A percentile compares a stretch with the other conserved stretches of the same genome.
These are phyloP conservation scores for Helotiales sp. DNA, from an alignment of 2,329 filamentous ascomycete genomes.

Conservation along the genomic window DNA sequence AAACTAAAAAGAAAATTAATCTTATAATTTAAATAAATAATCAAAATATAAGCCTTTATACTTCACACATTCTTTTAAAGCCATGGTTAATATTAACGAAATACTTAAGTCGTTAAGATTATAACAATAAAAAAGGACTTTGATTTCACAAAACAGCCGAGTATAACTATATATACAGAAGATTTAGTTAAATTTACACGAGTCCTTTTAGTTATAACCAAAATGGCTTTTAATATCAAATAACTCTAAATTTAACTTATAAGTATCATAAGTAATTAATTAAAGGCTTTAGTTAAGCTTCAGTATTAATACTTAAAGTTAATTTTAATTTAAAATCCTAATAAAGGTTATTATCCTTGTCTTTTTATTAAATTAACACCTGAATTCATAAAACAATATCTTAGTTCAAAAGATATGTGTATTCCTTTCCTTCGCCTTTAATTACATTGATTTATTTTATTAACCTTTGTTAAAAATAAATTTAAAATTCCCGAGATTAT, in stretches of 20 bases:
- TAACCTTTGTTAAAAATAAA: too few relatives aligned
- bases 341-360: neutral
- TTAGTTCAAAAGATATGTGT: too few relatives aligned
- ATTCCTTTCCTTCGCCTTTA: too few relatives aligned
- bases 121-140: neutral
- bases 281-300: neutral
- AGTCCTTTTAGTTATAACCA: too few relatives aligned
- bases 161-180: neutral
- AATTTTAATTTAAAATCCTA: neutral
- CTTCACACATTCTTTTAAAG: neutral
- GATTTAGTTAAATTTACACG: too few relatives aligned
- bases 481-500: too few relatives aligned
- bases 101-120: neutral
- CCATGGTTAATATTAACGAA: neutral
- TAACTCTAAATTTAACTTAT: neutral
- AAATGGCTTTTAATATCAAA: neutral
- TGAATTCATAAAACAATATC: too few relatives aligned
- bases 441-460: too few relatives aligned
- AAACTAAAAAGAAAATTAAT: neutral
- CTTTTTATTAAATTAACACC: too few relatives aligned
- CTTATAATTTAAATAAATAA: neutral
- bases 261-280: neutral
- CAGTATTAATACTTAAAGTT: neutral
- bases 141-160: neutral
- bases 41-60: neutral